phyloP scores from a whole-genome alignment of 2,329 filamentous ascomycete genomes.

The Elsinoe australis region DNA sequence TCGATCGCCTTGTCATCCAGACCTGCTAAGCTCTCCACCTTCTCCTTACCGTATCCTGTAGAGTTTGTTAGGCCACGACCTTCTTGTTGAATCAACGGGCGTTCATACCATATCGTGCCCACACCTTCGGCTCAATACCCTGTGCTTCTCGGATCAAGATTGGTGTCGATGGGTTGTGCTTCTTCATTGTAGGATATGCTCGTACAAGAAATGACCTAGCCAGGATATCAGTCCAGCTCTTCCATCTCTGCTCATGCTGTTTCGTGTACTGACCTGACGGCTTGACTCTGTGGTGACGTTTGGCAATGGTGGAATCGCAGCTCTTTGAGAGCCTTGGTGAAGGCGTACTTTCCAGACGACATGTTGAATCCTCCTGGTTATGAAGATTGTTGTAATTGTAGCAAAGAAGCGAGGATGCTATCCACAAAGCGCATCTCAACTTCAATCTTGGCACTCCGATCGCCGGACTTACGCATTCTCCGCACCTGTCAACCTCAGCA shows the following conservation, averaged over 20 bases:
- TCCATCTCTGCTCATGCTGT: conserved; percentile 2
- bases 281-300: conserved; percentile 80
- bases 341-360: conserved; percentile 80
- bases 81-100: not conserved
- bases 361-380: conserved; percentile 44
- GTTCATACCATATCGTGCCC: conserved; percentile 77
- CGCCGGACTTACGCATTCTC: conserved; percentile 10
- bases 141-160: conserved; percentile 91
- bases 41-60: conserved; percentile 60
- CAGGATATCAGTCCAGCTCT: conserved; percentile 1
- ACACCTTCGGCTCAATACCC: conserved; percentile 77
- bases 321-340: conserved; percentile 83
- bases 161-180: conserved; percentile 88
- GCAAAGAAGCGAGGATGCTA: conserved; percentile 2
- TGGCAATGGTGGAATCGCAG: conserved; percentile 97
- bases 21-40: conserved; percentile 55
- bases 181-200: conserved; percentile 98
- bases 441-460: conserved; percentile 9
- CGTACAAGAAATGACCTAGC: conserved; percentile 77
- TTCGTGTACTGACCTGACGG: conserved; percentile 59
- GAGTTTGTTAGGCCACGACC: conserved; percentile 18
- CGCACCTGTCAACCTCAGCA: conserved; percentile 7
- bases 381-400: not conserved
- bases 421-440: not conserved
- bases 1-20: conserved; percentile 65